Evolutionary conservation across 805 yeast species (phyloP).

Genomic region (Suhomyces prunicola): DNA sequence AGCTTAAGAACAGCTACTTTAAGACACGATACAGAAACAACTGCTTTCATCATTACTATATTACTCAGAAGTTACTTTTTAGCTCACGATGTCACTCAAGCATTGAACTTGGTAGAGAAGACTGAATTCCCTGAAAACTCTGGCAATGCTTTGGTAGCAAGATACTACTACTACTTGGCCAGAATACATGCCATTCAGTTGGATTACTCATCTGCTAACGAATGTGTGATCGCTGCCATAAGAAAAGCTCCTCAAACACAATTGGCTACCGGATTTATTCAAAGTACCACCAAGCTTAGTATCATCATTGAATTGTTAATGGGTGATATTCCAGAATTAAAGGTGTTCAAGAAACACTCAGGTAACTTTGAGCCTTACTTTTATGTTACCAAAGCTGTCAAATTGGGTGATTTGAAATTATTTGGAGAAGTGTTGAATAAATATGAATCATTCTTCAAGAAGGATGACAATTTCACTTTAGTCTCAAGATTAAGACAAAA

Average conservation of each 20-base stretch:
- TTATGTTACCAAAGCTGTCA: conserved; percentile 85
- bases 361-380: conserved; percentile 68
- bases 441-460: conserved; percentile 59
- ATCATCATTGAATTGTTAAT: conserved; percentile 87
- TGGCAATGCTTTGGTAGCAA: conserved; percentile 82
- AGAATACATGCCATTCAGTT: conserved; percentile 87
- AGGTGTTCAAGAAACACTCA: conserved; percentile 68
- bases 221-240: conserved; percentile 88
- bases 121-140: conserved; percentile 84
- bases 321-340: conserved; percentile 94
- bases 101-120: conserved; percentile 85
- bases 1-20: conserved; percentile 85
- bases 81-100: conserved; percentile 79
- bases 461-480: conserved; percentile 78
- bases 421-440: conserved; percentile 69
- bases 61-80: conserved; percentile 76
- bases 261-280: conserved; percentile 81
- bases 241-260: conserved; percentile 94
- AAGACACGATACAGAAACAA: conserved; percentile 89
- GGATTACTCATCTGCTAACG: conserved; percentile 87
- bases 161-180: conserved; percentile 90
- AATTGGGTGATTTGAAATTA: conserved; percentile 81
- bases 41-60: conserved; percentile 82
- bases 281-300: conserved; percentile 82
- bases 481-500: conserved; percentile 91